Evolutionary conservation across 129 eudicot species (phyloP).

Genomic region (Centaurea solstitialis): DNA sequence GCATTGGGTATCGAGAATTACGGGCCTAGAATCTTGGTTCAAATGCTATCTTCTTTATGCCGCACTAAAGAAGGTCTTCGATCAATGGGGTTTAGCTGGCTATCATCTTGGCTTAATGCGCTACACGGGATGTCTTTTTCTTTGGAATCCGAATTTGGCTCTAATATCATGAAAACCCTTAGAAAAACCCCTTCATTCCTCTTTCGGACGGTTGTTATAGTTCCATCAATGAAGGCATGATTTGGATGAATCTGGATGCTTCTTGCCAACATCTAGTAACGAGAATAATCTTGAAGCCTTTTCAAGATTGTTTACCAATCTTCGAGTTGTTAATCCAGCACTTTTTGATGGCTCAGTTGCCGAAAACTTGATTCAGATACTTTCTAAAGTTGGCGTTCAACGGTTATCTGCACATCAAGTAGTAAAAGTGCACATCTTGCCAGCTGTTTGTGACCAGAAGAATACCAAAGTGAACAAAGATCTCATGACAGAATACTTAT

Average conservation of each 20-base stretch:
- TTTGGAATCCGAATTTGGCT: slow-evolving; percentile 33
- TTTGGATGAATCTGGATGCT: slow-evolving; percentile 69
- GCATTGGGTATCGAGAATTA: slow-evolving; percentile 75
- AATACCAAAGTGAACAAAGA: slow-evolving; percentile 30
- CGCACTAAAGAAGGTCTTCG: slow-evolving; percentile 47
- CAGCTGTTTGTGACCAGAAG: slow-evolving; percentile 52
- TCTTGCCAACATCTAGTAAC: slow-evolving; percentile 21
- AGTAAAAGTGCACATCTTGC: slow-evolving; percentile 66
- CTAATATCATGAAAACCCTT: slow-evolving; percentile 48
- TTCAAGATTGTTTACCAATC: slow-evolving; percentile 53
- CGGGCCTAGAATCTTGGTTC: slow-evolving; percentile 66
- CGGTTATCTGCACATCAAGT: slow-evolving; percentile 74
- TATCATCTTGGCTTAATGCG: slow-evolving; percentile 69
- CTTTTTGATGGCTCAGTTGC: slow-evolving; percentile 41
- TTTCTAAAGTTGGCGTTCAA: slow-evolving; percentile 73
- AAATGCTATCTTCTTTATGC: slow-evolving; percentile 58
- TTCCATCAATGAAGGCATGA: slow-evolving; percentile 61
- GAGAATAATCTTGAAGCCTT: slow-evolving; percentile 47
- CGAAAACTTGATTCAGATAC: slow-evolving; percentile 54
- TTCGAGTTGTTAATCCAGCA: slow-evolving; percentile 66
- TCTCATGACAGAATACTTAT: slow-evolving; percentile 67
- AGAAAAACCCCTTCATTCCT: slow-evolving; percentile 73
- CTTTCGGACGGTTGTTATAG: slow-evolving; percentile 65
- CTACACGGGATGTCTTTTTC: slow-evolving; percentile 41
- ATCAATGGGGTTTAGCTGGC: slow-evolving; percentile 74